Percentiles rank a stretch among this genome's conserved stretches.
Conservation (phyloP, 179 eudicot genomes). For the Patellifolia procumbens region DNA sequence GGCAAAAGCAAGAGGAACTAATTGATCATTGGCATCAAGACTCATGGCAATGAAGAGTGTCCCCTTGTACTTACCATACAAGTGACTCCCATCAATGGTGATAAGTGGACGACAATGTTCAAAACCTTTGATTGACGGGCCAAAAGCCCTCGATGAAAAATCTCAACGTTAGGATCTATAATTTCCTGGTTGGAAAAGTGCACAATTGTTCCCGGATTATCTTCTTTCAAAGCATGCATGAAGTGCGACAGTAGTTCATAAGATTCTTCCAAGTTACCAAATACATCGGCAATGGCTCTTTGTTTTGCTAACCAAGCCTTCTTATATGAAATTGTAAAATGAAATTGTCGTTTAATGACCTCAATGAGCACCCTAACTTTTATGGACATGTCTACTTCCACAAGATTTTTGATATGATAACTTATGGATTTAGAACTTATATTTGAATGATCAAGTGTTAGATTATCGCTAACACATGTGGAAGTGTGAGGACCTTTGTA, state of each 20-base stretch:
- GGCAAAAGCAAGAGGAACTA: slow-evolving; percentile 28
- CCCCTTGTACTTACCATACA: slow-evolving; percentile 24
- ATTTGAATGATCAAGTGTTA: not conserved
- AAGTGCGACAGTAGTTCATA: not conserved
- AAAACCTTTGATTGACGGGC: not conserved
- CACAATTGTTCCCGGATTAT: slow-evolving; percentile 3
- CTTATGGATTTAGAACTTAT: not conserved
- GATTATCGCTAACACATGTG: not conserved
- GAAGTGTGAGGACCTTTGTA: not conserved
- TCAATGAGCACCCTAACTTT: not conserved
- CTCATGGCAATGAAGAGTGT: slow-evolving; percentile 15
- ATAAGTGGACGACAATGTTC: not conserved
- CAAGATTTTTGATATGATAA: not conserved
- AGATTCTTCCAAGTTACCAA: not conserved
- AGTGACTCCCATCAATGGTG: not conserved
- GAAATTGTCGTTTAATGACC: not conserved
- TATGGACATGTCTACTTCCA: not conserved
- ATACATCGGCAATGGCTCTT: slow-evolving; percentile 1
- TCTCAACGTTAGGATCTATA: not conserved
- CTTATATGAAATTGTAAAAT: slow-evolving; percentile 4
- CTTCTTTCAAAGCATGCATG: not conserved
- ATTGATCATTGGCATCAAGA: slow-evolving; percentile 21
- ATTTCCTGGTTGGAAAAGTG: not conserved
- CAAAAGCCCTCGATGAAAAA: slow-evolving; percentile 2
- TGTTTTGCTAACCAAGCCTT: slow-evolving; percentile 13